Evolutionary conservation across 495 filamentous ascomycete genomes (phyloP).

Genomic region (Thozetella sp.): DNA sequence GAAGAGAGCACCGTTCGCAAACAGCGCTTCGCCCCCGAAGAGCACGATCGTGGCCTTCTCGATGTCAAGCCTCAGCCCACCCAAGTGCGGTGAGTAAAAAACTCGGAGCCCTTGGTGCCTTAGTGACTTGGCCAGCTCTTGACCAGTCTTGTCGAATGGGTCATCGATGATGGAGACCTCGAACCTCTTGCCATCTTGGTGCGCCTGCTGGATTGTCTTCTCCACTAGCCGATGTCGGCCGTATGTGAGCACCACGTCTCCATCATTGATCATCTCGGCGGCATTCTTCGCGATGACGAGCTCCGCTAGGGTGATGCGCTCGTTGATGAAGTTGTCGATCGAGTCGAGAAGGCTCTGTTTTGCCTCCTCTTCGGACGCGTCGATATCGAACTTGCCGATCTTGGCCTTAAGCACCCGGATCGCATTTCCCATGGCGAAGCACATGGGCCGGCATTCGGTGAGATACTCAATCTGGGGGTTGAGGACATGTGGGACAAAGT

Average conservation of each 20-base stretch:
- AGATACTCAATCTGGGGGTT: conserved; percentile 95
- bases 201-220: conserved; percentile 73
- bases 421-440: conserved; percentile 92
- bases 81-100: conserved; percentile 74
- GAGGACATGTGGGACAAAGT: conserved; percentile 88
- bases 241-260: conserved; percentile 85
- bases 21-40: conserved; percentile 87
- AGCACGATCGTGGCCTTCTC: conserved; percentile 78
- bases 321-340: conserved; percentile 89
- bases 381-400: conserved; percentile 83
- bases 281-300: conserved; percentile 79
- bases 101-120: conserved; percentile 70
- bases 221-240: conserved; percentile 86
- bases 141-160: conserved; percentile 75
- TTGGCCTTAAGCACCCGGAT: conserved; percentile 91
- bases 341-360: conserved; percentile 74
- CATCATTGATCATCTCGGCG: conserved; percentile 66
- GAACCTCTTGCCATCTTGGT: conserved; percentile 62
- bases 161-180: conserved; percentile 84
- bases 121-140: conserved; percentile 69
- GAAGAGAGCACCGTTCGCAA: conserved; percentile 86
- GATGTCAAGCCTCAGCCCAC: conserved; percentile 71
- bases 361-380: conserved; percentile 73
- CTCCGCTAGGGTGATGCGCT: conserved; percentile 85
- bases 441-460: conserved; percentile 87